Percentiles rank a stretch among this genome's conserved stretches.
Conservation (phyloP, 2,329 filamentous ascomycete genomes). For the Ophiosphaerella narmari region DNA sequence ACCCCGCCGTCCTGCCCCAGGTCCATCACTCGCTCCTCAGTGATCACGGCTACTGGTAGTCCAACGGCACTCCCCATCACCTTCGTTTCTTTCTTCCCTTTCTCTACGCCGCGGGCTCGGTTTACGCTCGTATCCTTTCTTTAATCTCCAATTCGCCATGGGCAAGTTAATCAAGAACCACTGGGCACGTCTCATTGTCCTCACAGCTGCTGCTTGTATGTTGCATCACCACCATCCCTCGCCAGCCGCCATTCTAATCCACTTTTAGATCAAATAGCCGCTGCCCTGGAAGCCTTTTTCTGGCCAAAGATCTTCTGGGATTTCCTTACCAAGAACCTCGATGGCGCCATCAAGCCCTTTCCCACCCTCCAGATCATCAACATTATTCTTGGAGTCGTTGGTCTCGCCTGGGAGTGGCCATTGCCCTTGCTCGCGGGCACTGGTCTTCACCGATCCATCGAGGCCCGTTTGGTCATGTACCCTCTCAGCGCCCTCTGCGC, state of each 20-base stretch:
- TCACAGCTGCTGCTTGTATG: conserved; percentile 80
- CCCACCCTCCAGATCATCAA: conserved; percentile 91
- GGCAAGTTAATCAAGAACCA: conserved; percentile 99
- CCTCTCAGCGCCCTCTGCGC: conserved; percentile 77
- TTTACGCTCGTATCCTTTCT: conserved; percentile 36
- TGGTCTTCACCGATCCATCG: conserved; percentile 81
- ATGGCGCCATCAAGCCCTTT: conserved; percentile 82
- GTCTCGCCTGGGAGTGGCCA: conserved; percentile 91
- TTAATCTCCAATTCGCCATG: conserved; percentile 60
- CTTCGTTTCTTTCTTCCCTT: conserved; percentile 16
- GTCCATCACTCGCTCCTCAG: conserved; percentile 33
- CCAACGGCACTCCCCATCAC: conserved; percentile 22
- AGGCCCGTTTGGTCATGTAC: conserved; percentile 79
- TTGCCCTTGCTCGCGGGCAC: conserved; percentile 74
- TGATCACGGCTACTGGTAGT: conserved; percentile 46
- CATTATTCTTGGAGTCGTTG: conserved; percentile 75
- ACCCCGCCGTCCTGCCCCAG: conserved; percentile 25
- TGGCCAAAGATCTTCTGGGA: conserved; percentile 99
- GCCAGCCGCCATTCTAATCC: conserved; percentile 5
- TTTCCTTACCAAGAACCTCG: conserved; percentile 88
- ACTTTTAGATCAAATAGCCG: conserved; percentile 77
- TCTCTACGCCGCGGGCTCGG: conserved; percentile 33
- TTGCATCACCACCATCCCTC: conserved; percentile 10
- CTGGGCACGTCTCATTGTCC: conserved; percentile 91
- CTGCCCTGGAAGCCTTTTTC: conserved; percentile 86